phyloP scores from a whole-genome alignment of 805 yeast genomes.

The Schwanniomyces vanrijiae region DNA sequence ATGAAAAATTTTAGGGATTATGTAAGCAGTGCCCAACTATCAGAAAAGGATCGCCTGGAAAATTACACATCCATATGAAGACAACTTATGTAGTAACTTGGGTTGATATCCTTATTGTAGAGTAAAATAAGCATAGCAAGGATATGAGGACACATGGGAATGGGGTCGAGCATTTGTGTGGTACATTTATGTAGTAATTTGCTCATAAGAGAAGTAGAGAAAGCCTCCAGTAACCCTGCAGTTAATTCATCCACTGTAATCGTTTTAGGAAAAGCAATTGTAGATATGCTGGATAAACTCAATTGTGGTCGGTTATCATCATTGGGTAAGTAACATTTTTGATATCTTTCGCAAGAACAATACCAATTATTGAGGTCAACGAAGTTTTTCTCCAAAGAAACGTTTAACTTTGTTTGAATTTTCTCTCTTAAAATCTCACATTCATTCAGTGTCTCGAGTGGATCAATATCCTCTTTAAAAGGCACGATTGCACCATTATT shows the following conservation, averaged over 20 bases:
- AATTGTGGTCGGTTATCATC: not conserved
- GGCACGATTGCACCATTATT: not conserved
- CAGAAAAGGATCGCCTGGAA: not conserved
- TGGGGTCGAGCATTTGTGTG: slow-evolving; percentile 9
- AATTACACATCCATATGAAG: not conserved
- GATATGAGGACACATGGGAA: slow-evolving; percentile 24
- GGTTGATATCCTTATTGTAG: slow-evolving; percentile 3
- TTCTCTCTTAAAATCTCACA: not conserved
- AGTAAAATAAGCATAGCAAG: slow-evolving; percentile 13
- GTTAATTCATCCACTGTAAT: not conserved
- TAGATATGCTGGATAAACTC: no score
- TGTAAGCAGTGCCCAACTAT: slow-evolving; percentile 1
- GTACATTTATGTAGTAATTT: not conserved
- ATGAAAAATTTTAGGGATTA: slow-evolving; percentile 9
- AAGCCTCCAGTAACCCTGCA: not conserved
- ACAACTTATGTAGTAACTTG: not conserved
- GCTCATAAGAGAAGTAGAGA: not conserved
- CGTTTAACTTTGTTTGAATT: not conserved
- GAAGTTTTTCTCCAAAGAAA: not conserved
- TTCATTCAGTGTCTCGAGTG: not conserved
- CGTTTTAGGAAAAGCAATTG: not conserved
- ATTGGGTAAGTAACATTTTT: slow-evolving; percentile 7
- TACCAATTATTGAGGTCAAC: slow-evolving; percentile 29
- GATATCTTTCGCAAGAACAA: slow-evolving; percentile 29
- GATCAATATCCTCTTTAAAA: not conserved